A percentile compares a stretch with the other conserved stretches of the same genome.
Evolutionary conservation across 805 yeast genomes (phyloP).

Genomic region (Wickerhamiella alocasiicola): DNA sequence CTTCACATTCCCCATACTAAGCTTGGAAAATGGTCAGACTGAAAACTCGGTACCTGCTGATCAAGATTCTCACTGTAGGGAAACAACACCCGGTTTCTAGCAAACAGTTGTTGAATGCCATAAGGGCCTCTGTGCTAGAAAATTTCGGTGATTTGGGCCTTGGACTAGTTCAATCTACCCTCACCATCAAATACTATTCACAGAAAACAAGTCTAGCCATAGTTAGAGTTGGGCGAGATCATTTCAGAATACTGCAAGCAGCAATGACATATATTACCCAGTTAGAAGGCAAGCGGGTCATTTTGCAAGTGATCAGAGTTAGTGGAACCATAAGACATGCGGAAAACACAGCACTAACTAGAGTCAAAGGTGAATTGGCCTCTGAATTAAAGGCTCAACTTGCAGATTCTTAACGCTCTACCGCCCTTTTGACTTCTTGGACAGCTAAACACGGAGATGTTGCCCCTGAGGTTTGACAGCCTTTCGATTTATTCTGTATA

Average conservation of each 20-base stretch:
- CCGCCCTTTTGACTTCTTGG: too few species aligned
- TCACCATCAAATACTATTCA: slow-evolving; percentile 67
- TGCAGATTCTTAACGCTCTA: too few species aligned
- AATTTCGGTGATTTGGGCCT: slow-evolving; percentile 72
- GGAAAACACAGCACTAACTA: slow-evolving; percentile 53
- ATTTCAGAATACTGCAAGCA: slow-evolving; percentile 48
- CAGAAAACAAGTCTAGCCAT: slow-evolving; percentile 75
- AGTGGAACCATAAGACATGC: slow-evolving; percentile 84
- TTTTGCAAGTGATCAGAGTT: slow-evolving; percentile 52
- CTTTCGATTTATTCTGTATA: too few species aligned
- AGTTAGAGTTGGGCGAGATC: slow-evolving; percentile 58
- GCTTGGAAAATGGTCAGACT: slow-evolving; percentile 63
- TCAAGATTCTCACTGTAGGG: slow-evolving; percentile 62
- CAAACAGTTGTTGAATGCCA: slow-evolving; percentile 38
- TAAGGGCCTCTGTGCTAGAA: slow-evolving; percentile 44
- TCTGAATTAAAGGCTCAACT: slow-evolving; percentile 1
- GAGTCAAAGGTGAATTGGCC: slow-evolving; percentile 19
- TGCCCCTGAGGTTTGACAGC: too few species aligned
- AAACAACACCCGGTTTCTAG: slow-evolving; percentile 15
- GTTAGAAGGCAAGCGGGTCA: slow-evolving; percentile 38
- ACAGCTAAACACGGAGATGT: too few species aligned
- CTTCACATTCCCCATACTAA: slow-evolving; percentile 5
- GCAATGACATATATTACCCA: slow-evolving; percentile 40
- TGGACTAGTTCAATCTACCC: slow-evolving; percentile 47
- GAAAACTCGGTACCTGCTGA: slow-evolving; percentile 71